These are phyloP conservation scores for Zymoseptoria ardabiliae DNA, from an alignment of 2,329 filamentous ascomycete species.

Conservation along the genomic window DNA sequence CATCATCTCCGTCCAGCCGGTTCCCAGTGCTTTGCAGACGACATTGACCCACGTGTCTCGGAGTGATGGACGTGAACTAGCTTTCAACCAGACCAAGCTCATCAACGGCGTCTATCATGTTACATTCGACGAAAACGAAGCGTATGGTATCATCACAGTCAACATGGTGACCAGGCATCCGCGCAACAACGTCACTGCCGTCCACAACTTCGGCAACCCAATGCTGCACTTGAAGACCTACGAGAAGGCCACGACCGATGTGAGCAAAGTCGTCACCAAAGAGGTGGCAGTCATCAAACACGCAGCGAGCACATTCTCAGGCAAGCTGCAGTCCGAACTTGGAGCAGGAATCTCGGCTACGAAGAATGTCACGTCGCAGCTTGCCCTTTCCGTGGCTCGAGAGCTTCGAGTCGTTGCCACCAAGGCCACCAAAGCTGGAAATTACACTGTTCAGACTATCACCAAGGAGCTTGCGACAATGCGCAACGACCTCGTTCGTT, in stretches of 20 bases:
- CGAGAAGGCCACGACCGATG: conserved; percentile 21
- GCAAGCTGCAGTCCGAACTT: conserved; percentile 18
- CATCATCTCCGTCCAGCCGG: conserved; percentile 21
- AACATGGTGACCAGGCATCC: conserved; percentile 19
- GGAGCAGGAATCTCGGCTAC: conserved; percentile 21
- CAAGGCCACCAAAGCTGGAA: conserved; percentile 7
- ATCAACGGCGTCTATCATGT: conserved; percentile 25
- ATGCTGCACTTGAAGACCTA: conserved; percentile 20
- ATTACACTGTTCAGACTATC: not conserved
- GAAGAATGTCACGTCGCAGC: conserved; percentile 22
- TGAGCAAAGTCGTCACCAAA: conserved; percentile 23
- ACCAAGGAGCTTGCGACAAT: not conserved
- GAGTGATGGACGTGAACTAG: conserved; percentile 7
- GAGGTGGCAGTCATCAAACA: conserved; percentile 21
- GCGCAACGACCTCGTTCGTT: not conserved
- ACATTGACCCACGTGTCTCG: conserved; percentile 3
- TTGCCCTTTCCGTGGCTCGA: conserved; percentile 19
- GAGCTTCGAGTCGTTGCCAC: conserved; percentile 19
- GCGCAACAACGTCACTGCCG: conserved; percentile 13
- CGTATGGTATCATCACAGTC: conserved; percentile 20
- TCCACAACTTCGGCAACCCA: conserved; percentile 22
- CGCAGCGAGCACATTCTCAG: conserved; percentile 15
- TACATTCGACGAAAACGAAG: conserved; percentile 19
- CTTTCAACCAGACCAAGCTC: conserved; percentile 20
- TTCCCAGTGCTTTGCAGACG: conserved; percentile 1